A percentile compares a stretch with the other conserved stretches of the same genome.
Conservation (phyloP, 768 basidiomycete species). For the Russula compacta region DNA sequence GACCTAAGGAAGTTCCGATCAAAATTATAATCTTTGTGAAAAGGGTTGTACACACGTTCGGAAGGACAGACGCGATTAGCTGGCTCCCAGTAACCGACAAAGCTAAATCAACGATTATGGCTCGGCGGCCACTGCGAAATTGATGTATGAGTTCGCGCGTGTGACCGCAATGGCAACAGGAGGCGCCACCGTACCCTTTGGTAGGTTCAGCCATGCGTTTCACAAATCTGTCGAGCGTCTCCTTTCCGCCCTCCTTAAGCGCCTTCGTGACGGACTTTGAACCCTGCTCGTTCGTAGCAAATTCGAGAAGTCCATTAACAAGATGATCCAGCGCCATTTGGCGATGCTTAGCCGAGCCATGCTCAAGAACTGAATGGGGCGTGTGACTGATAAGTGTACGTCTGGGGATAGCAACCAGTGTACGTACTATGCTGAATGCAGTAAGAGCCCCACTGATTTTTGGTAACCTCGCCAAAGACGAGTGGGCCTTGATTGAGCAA, state of each 20-base stretch:
- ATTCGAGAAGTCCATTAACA: conserved; percentile 66
- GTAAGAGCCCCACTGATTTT: conserved; percentile 86
- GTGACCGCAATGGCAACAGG: neutral
- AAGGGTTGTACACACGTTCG: conserved; percentile 41
- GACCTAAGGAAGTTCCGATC: conserved; percentile 37
- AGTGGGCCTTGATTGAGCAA: conserved; percentile 61
- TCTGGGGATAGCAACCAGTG: neutral
- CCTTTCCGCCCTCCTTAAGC: conserved; percentile 74
- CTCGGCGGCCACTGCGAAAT: conserved; percentile 49
- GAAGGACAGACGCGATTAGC: conserved; percentile 72
- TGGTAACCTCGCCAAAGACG: conserved; percentile 68
- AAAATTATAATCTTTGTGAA: neutral
- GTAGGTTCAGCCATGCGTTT: conserved; percentile 81
- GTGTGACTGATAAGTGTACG: conserved; percentile 4
- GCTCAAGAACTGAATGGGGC: conserved; percentile 57
- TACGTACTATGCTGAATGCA: conserved; percentile 76
- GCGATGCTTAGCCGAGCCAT: conserved; percentile 69
- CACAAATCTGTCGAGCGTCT: conserved; percentile 64
- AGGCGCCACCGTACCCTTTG: conserved; percentile 44
- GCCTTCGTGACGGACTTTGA: conserved; percentile 81
- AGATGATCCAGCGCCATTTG: conserved; percentile 72
- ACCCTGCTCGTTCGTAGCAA: conserved; percentile 78
- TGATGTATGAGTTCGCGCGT: neutral
- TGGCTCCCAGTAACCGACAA: conserved; percentile 80
- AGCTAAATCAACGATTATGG: conserved; percentile 81